phyloP scores from a whole-genome alignment of 2,329 filamentous ascomycete genomes.

The Colletotrichum sp. region DNA sequence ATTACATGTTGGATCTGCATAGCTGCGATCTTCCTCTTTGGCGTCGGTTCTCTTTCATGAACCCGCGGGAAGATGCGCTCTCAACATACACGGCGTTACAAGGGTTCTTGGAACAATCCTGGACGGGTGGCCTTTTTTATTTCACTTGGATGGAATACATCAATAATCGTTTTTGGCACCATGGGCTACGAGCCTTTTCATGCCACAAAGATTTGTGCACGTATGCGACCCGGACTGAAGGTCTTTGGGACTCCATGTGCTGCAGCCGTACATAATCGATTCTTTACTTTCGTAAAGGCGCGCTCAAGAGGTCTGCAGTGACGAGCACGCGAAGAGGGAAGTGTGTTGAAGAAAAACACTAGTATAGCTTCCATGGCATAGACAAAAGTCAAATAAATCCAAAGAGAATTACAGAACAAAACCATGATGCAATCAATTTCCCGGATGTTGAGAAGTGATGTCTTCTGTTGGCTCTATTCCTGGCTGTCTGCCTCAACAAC shows the following conservation, averaged over 20 bases:
- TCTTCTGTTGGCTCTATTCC: no score
- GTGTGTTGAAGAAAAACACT: background rate
- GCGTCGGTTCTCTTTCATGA: background rate
- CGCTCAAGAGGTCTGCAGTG: background rate
- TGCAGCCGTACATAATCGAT: constrained; percentile 8
- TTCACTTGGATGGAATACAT: background rate
- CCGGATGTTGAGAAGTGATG: background rate
- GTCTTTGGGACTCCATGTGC: background rate
- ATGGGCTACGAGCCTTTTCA: background rate
- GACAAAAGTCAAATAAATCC: background rate
- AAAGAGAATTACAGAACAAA: background rate
- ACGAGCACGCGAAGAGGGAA: background rate
- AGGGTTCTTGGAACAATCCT: background rate
- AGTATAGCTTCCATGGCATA: background rate
- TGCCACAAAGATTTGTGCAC: background rate
- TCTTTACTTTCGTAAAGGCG: background rate
- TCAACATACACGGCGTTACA: constrained; percentile 8
- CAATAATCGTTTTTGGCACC: background rate
- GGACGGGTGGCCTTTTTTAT: background rate
- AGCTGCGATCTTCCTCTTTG: constrained; percentile 1
- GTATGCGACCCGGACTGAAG: background rate
- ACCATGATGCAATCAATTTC: background rate
- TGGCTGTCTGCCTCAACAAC: background rate
- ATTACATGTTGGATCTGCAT: constrained; percentile 16
- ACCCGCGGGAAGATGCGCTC: background rate